Percentiles rank a stretch among this genome's conserved stretches.
Conservation (phyloP, 345 rosid species). For the Linum tenue region DNA sequence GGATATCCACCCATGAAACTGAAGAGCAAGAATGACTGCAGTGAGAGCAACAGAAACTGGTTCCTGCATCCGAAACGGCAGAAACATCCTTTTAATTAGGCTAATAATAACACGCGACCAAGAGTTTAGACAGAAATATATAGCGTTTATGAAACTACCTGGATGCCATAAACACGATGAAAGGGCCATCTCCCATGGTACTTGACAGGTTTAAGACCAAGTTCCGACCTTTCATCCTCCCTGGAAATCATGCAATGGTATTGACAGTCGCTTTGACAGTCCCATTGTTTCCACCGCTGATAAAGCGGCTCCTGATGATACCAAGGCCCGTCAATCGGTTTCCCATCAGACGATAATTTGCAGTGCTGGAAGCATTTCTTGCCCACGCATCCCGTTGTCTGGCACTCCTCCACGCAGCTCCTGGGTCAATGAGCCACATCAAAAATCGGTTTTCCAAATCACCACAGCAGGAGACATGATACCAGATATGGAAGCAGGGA, state of each 20-base stretch:
- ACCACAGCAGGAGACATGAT: background rate
- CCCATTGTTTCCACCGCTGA: constrained; percentile 85
- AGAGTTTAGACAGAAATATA: background rate
- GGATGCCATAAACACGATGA: constrained; percentile 62
- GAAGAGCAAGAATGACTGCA: constrained; percentile 64
- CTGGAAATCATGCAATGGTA: constrained; percentile 78
- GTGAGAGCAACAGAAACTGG: constrained; percentile 82
- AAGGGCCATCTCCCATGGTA: constrained; percentile 90
- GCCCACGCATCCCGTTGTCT: constrained; percentile 76
- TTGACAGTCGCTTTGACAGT: constrained; percentile 57
- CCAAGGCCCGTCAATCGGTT: constrained; percentile 69
- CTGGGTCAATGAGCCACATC: constrained; percentile 18
- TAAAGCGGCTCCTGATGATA: constrained; percentile 84
- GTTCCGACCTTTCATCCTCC: constrained; percentile 62
- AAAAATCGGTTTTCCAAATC: background rate
- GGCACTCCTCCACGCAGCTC: constrained; percentile 64
- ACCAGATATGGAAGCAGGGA: background rate
- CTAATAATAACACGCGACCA: background rate
- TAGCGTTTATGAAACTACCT: constrained; percentile 30
- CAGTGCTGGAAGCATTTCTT: constrained; percentile 73
- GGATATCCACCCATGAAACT: constrained; percentile 85
- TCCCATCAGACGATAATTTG: constrained; percentile 81
- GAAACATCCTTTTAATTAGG: constrained; percentile 9
- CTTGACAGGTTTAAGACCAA: constrained; percentile 60
- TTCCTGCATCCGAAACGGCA: constrained; percentile 34